Conservation (phyloP, 345 rosid genomes). For the Brassica cretica region DNA sequence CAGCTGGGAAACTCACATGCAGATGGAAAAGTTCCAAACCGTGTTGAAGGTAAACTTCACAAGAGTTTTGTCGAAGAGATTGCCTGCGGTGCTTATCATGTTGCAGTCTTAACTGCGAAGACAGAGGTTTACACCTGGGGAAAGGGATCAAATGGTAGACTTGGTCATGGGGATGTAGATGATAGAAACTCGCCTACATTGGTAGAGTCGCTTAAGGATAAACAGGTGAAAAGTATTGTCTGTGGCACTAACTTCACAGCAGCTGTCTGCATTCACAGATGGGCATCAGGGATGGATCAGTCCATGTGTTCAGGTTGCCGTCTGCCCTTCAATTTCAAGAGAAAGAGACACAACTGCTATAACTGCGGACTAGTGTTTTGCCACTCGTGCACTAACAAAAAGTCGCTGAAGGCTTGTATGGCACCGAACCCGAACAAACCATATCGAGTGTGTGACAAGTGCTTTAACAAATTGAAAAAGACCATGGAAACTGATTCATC, state of each 20-base stretch:
- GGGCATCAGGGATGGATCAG: constrained; percentile 96
- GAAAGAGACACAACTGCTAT: constrained; percentile 74
- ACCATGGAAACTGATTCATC: constrained; percentile 66
- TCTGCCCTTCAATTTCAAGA: constrained; percentile 80
- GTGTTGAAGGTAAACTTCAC: constrained; percentile 86
- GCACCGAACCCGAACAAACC: constrained; percentile 96
- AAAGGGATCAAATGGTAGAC: constrained; percentile 94
- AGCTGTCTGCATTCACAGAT: constrained; percentile 94
- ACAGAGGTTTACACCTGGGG: constrained; percentile 99
- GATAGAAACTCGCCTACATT: constrained; percentile 78
- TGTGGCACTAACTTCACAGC: constrained; percentile 94
- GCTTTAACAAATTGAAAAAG: constrained; percentile 77
- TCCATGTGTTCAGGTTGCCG: constrained; percentile 99
- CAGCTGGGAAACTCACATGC: constrained; percentile 91
- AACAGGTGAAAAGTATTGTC: constrained; percentile 90
- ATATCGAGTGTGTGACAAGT: constrained; percentile 90
- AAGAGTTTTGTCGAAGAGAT: constrained; percentile 92
- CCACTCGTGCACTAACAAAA: constrained; percentile 90
- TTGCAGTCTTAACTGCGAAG: constrained; percentile 86
- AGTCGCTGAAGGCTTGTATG: constrained; percentile 92
- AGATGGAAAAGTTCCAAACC: constrained; percentile 82
- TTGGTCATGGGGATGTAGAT: constrained; percentile 92
- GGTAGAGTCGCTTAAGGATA: constrained; percentile 89
- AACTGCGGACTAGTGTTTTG: constrained; percentile 91
- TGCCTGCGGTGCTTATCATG: constrained; percentile 97